Conservation (phyloP, 2,329 filamentous ascomycete genomes). For the Cladosporium cucumerinum region DNA sequence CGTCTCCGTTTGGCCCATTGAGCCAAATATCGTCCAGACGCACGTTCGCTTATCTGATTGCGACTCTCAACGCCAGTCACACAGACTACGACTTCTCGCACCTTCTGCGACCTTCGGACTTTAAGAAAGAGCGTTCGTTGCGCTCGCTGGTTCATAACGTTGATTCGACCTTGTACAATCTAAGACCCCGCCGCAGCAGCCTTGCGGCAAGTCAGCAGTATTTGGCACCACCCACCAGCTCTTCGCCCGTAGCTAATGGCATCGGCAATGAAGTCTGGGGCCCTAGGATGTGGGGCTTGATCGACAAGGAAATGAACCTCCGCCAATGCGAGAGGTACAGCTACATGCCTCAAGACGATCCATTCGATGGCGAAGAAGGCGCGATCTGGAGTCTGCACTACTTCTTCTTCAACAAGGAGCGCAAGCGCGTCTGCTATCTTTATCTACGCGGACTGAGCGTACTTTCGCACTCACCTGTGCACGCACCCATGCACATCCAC, state of each 20-base stretch:
- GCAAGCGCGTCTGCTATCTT: constrained; percentile 90
- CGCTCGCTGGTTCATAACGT: constrained; percentile 81
- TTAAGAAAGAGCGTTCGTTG: constrained; percentile 77
- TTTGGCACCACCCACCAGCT: constrained; percentile 27
- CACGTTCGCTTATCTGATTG: constrained; percentile 93
- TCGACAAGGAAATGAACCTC: constrained; percentile 92
- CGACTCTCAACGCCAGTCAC: constrained; percentile 92
- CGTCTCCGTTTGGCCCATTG: constrained; percentile 87
- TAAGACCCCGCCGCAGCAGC: constrained; percentile 57
- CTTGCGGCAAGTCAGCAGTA: constrained; percentile 22
- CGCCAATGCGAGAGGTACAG: constrained; percentile 86
- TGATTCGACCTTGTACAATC: constrained; percentile 81
- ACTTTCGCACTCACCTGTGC: constrained; percentile 60
- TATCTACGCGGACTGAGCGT: constrained; percentile 86
- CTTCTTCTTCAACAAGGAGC: constrained; percentile 93
- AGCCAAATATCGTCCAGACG: constrained; percentile 84
- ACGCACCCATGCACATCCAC: constrained; percentile 43
- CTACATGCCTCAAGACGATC: constrained; percentile 84
- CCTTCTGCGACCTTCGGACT: constrained; percentile 82
- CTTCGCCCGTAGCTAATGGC: constrained; percentile 26
- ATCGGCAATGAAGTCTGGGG: constrained; percentile 60
- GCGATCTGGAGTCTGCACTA: constrained; percentile 95
- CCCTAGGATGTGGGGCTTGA: constrained; percentile 83
- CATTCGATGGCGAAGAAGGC: constrained; percentile 86
- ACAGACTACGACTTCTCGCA: constrained; percentile 97